Base-by-base conservation (phyloP, 345 rosid genomes). In the Carallia brachiata region DNA sequence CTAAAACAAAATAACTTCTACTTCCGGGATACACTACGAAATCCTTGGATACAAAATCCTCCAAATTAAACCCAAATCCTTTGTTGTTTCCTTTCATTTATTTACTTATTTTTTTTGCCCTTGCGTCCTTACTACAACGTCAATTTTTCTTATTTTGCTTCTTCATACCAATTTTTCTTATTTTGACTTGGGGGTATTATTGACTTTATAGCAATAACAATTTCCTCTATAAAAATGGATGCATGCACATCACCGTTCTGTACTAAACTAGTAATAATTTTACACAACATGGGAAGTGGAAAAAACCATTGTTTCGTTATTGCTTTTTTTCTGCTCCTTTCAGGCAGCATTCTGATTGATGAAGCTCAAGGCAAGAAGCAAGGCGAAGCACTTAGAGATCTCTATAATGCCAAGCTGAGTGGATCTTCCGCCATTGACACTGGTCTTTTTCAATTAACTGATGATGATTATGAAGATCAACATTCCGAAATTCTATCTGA, bases 361-460 rank as follows among this genome's bases (percentile, higher is more conserved):
- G 58, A 66, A n/a, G 54, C 48, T 54, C 70, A 71, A 32, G 76
- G 79, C 47, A 77, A 57, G 70, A 81, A 68, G 65, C 84, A 83
- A 54, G 28, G 47, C 3, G 73, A 67, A 27, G 77, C 58, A 4
- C 75, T 85, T 12, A 62, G 71, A 23, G 70, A 69, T 57, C 71
- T 85, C 32, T 77, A 69, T 63, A 62, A 74, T 68, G 75, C 59
- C 6, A 83, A 77, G 68, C 10, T 30, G 61, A 69, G 60, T 23
- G 70, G 37, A 37, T 70, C 70, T 63, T 73, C 79, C 2, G 79
- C 75, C 4, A 55, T 76, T 0, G 80, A 82, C 23, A 67, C 13
- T 0, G 62, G 67, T 19, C 75, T 1, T 48, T 82, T 82, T 50
- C 47, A 32, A 17, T 57, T 57, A 9, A 57, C 32, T 67, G 50